These are phyloP conservation scores for Ascobolus immersus DNA, from an alignment of 495 filamentous ascomycete species.

Conservation along the genomic window DNA sequence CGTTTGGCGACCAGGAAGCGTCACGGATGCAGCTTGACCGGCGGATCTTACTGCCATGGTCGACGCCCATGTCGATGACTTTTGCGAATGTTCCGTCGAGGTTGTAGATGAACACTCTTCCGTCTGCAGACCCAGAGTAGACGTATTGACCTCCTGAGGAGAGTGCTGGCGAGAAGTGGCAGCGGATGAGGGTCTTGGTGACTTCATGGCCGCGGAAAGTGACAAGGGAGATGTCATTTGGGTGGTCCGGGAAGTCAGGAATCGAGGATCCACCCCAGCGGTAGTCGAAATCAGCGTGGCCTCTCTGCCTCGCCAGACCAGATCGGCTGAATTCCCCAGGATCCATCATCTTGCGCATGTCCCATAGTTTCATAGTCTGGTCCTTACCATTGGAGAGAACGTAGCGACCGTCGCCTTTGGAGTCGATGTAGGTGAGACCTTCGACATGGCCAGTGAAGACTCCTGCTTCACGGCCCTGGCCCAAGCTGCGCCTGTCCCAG, in stretches of 20 bases:
- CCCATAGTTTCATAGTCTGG: conserved; percentile 95
- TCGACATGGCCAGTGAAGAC: conserved; percentile 88
- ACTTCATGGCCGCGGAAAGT: conserved; percentile 80
- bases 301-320: conserved; percentile 26
- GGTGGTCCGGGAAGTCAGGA: conserved; percentile 41
- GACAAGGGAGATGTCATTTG: conserved; percentile 72
- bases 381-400: conserved; percentile 87
- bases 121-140: conserved; percentile 71
- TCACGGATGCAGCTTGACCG: conserved; percentile 46
- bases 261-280: conserved; percentile 42
- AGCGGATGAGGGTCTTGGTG: conserved; percentile 69
- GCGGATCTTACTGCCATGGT: conserved; percentile 23
- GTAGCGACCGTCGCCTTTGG: conserved; percentile 87
- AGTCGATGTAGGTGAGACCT: conserved; percentile 84
- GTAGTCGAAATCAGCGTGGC: conserved; percentile 62
- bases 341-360: conserved; percentile 29
- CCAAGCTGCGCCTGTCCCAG: conserved; percentile 84
- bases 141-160: conserved; percentile 84
- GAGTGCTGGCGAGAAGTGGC: conserved; percentile 76
- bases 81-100: conserved; percentile 70
- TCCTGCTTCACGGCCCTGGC: conserved; percentile 62
- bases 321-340: conserved; percentile 40
- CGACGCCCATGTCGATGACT: conserved; percentile 47
- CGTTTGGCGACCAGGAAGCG: conserved; percentile 83
- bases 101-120: conserved; percentile 76